Evolutionary conservation across 2,329 filamentous ascomycete genomes (phyloP).

Genomic region (Neopestalotiopsis sp.): DNA sequence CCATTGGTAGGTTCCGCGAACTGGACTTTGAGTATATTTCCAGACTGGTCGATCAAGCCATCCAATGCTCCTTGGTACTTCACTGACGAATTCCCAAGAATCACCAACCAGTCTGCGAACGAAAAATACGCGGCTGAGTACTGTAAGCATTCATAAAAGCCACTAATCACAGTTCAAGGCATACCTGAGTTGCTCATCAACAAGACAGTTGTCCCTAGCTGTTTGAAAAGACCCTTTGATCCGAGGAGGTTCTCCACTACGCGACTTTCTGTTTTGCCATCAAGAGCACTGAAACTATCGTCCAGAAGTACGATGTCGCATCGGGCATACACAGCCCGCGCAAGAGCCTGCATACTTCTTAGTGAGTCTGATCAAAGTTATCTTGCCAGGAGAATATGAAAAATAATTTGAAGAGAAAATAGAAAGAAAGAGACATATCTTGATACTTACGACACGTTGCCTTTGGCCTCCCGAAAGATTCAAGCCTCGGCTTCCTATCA

Average conservation of each 20-base stretch:
- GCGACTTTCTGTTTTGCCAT: conserved; percentile 37
- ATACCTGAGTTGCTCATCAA: conserved; percentile 36
- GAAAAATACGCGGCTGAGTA: conserved; percentile 40
- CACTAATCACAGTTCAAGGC: background rate
- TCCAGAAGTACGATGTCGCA: conserved; percentile 38
- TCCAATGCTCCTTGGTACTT: conserved; percentile 44
- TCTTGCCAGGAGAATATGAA: background rate
- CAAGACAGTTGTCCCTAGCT: conserved; percentile 35
- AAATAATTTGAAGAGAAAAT: background rate
- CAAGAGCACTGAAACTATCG: conserved; percentile 42
- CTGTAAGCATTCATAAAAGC: background rate
- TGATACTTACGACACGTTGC: conserved; percentile 32
- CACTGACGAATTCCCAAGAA: conserved; percentile 41
- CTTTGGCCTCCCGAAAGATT: conserved; percentile 36
- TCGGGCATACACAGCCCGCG: conserved; percentile 39
- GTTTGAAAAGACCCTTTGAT: conserved; percentile 33
- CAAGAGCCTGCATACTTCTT: conserved; percentile 35
- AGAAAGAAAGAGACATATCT: no score
- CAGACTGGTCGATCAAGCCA: background rate
- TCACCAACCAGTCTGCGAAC: conserved; percentile 46
- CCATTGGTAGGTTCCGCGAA: background rate
- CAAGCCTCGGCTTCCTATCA: conserved; percentile 26
- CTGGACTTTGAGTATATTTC: background rate
- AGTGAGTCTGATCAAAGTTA: background rate
- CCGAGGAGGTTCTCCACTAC: conserved; percentile 38